Percentiles rank a stretch among this genome's conserved stretches.
Evolutionary conservation across 164 flowering plant genomes (phyloP).

Genomic region (Nymphaea colorata): DNA sequence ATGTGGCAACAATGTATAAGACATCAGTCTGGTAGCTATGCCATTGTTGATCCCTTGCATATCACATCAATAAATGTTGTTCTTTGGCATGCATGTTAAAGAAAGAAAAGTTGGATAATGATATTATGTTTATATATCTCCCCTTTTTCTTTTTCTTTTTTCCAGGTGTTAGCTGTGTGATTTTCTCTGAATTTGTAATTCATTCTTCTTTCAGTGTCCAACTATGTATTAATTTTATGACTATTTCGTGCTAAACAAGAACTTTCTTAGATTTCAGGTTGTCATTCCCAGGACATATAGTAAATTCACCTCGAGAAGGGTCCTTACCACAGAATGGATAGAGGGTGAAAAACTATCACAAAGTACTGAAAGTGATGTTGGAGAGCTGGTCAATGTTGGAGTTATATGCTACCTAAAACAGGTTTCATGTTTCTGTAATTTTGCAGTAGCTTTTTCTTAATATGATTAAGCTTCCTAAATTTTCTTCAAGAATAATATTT

Average conservation of each 20-base stretch:
- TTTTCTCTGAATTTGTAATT: too few species aligned
- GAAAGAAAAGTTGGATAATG: too few species aligned
- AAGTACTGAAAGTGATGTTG: slow-evolving; percentile 97
- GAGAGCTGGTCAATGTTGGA: slow-evolving; percentile 95
- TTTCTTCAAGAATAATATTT: too few species aligned
- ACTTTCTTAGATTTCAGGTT: slow-evolving; percentile 38
- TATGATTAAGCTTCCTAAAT: background rate
- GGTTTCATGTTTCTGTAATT: slow-evolving; percentile 25
- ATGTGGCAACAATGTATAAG: too few species aligned
- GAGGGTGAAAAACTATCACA: slow-evolving; percentile 98
- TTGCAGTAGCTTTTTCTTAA: background rate
- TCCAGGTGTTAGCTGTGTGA: too few species aligned
- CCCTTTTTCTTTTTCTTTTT: too few species aligned
- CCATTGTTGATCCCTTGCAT: too few species aligned
- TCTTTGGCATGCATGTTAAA: too few species aligned
- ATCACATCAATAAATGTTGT: too few species aligned
- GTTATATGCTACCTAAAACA: slow-evolving; percentile 98
- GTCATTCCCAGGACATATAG: slow-evolving; percentile 76
- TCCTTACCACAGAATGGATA: slow-evolving; percentile 89
- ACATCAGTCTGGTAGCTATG: too few species aligned
- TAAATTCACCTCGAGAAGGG: slow-evolving; percentile 87
- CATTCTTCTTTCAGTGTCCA: too few species aligned
- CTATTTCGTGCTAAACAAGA: background rate
- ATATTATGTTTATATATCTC: too few species aligned
- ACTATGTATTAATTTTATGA: background rate